Conservation (phyloP, 768 basidiomycete species). For the Grammothele lineata region DNA sequence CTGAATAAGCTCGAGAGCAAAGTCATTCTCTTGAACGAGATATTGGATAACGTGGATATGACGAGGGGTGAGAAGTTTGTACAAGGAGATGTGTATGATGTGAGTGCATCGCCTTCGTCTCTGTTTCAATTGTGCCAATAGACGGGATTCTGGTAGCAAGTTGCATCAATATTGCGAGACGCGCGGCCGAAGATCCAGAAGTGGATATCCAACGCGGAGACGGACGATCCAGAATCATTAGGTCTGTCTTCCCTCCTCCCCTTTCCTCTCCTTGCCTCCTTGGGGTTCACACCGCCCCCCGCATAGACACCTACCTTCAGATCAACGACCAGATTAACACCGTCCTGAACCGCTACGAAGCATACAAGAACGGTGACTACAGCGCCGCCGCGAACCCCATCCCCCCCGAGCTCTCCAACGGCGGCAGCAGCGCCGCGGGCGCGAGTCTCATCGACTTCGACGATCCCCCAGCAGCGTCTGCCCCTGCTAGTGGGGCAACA, state of each 20-base stretch:
- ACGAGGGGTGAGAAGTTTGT: conserved; percentile 74
- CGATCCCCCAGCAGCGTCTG: conserved; percentile 33
- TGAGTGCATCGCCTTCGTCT: conserved; percentile 33
- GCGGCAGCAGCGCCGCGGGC: conserved; percentile 23
- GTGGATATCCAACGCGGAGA: conserved; percentile 93
- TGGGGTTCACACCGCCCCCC: too few relatives aligned
- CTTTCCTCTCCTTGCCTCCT: neutral
- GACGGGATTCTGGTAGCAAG: conserved; percentile 57
- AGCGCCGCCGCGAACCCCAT: conserved; percentile 61
- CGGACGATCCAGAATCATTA: conserved; percentile 85
- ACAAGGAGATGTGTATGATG: conserved; percentile 90
- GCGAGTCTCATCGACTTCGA: conserved; percentile 78
- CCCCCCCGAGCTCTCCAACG: conserved; percentile 51
- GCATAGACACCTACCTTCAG: conserved; percentile 82
- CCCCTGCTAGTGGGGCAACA: conserved; percentile 17
- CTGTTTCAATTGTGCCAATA: neutral
- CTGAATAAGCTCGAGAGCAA: conserved; percentile 94
- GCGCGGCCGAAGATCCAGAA: conserved; percentile 95
- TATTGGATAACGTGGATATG: conserved; percentile 88
- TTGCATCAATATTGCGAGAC: conserved; percentile 71
- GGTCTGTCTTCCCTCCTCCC: conserved; percentile 38
- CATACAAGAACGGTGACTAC: conserved; percentile 91
- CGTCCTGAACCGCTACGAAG: conserved; percentile 84
- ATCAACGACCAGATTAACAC: conserved; percentile 98
- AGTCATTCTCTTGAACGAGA: conserved; percentile 92